Evolutionary conservation across 2,329 filamentous ascomycete genomes (phyloP).

Genomic region (Fusarium tanahbumbuense): DNA sequence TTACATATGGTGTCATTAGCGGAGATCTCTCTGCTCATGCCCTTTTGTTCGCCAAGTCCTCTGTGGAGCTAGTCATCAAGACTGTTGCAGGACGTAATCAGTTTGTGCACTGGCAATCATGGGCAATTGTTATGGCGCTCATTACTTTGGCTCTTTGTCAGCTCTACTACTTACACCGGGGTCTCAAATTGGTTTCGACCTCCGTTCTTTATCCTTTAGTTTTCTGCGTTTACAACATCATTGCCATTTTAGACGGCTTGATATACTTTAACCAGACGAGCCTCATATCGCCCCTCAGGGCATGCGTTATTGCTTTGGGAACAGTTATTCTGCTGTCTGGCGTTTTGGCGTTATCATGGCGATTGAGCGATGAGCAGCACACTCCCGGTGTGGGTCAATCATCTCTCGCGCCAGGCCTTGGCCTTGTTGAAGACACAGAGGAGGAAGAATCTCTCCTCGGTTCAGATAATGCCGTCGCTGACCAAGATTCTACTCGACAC

Average conservation of each 20-base stretch:
- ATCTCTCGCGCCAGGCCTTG: slow-evolving; percentile 83
- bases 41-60: slow-evolving; percentile 92
- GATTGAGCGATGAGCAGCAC: slow-evolving; percentile 81
- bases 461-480: slow-evolving; percentile 58
- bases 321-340: slow-evolving; percentile 87
- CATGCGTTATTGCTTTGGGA: slow-evolving; percentile 84
- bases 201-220: slow-evolving; percentile 96
- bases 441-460: slow-evolving; percentile 66
- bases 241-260: slow-evolving; percentile 94
- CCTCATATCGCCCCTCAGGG: slow-evolving; percentile 79
- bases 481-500: slow-evolving; percentile 54
- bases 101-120: slow-evolving; percentile 95
- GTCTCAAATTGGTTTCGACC: slow-evolving; percentile 93
- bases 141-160: slow-evolving; percentile 86
- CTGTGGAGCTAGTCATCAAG: slow-evolving; percentile 89
- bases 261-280: slow-evolving; percentile 96
- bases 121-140: slow-evolving; percentile 87
- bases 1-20: slow-evolving; percentile 89
- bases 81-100: slow-evolving; percentile 91
- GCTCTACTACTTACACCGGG: slow-evolving; percentile 93
- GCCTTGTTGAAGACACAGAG: slow-evolving; percentile 77
- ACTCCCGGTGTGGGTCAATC: slow-evolving; percentile 71
- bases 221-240: slow-evolving; percentile 99
- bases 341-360: slow-evolving; percentile 93
- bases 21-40: slow-evolving; percentile 95